Percentiles rank a stretch among this genome's conserved stretches.
Conservation (phyloP, 2,329 filamentous ascomycete genomes). For the Cladophialophora psammophila region DNA sequence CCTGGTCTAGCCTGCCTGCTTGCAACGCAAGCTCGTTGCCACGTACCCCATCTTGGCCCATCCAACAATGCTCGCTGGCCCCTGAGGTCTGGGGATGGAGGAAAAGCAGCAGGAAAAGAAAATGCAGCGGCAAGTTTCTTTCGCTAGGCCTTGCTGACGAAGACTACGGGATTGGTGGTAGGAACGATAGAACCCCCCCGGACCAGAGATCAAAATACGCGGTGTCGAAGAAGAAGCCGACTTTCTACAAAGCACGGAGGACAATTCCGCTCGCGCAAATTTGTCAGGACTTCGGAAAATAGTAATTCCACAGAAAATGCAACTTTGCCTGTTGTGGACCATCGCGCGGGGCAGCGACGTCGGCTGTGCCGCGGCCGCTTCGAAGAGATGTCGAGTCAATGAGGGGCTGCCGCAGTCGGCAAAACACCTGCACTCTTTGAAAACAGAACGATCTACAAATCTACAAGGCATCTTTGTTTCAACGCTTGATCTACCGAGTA, state of each 20-base stretch:
- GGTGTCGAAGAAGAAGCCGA: no score
- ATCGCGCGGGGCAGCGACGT: not conserved
- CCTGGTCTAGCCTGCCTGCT: not conserved
- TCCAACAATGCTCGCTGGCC: not conserved
- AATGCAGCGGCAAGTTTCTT: not conserved
- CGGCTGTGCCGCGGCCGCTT: not conserved
- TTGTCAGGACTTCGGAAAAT: no score
- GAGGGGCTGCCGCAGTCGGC: constrained; percentile 1
- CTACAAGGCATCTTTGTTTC: not conserved
- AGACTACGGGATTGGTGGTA: no score
- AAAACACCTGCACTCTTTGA: not conserved
- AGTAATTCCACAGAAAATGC: no score
- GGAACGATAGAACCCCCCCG: no score
- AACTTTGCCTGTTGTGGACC: not conserved
- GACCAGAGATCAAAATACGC: no score
- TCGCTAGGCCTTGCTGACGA: not conserved
- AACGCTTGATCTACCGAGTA: not conserved
- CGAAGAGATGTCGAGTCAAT: not conserved
- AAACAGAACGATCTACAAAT: not conserved
- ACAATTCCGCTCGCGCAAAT: no score
- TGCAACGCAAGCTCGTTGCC: not conserved
- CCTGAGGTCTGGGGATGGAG: not conserved
- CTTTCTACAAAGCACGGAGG: no score
- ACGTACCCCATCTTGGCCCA: not conserved
- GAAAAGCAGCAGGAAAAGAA: not conserved